Evolutionary conservation across 208 protist genomes (phyloP).

Genomic region (Wallacemonas sp.): DNA sequence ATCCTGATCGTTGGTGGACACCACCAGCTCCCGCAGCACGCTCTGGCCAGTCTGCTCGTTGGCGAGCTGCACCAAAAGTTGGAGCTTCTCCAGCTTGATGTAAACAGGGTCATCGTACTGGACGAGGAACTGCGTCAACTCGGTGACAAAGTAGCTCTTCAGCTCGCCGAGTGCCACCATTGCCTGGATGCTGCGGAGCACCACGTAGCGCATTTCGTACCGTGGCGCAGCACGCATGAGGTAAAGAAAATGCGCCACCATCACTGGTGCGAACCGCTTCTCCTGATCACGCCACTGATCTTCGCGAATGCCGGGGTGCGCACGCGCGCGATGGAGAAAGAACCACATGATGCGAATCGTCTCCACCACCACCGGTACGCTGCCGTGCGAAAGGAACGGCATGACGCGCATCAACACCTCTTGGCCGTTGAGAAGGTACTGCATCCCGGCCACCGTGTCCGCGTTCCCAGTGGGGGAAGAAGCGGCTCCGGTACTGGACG

Average conservation of each 20-base stretch:
- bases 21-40: slow-evolving; percentile 93
- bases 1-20: slow-evolving; percentile 94
- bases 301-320: neutral
- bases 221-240: slow-evolving; percentile 91
- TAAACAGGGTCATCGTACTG: slow-evolving; percentile 99
- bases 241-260: slow-evolving; percentile 18
- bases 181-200: slow-evolving; percentile 97
- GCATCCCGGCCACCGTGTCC: slow-evolving; percentile 2
- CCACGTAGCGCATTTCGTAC: slow-evolving; percentile 97
- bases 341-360: slow-evolving; percentile 88
- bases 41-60: slow-evolving; percentile 84
- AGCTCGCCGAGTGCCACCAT: slow-evolving; percentile 89
- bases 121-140: slow-evolving; percentile 95
- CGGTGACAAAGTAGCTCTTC: slow-evolving; percentile 60
- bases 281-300: slow-evolving; percentile 23
- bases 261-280: slow-evolving; percentile 31
- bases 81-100: slow-evolving; percentile 99
- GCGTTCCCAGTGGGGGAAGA: neutral
- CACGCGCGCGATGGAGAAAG: slow-evolving; percentile 50
- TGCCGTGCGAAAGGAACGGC: slow-evolving; percentile 94
- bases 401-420: slow-evolving; percentile 91
- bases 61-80: slow-evolving; percentile 95
- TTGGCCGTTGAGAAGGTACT: slow-evolving; percentile 67
- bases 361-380: slow-evolving; percentile 95
- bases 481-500: neutral